Percentiles rank a stretch among this genome's conserved stretches.
Conservation (phyloP, 495 filamentous ascomycete genomes). For the Trichoderma gamsii region DNA sequence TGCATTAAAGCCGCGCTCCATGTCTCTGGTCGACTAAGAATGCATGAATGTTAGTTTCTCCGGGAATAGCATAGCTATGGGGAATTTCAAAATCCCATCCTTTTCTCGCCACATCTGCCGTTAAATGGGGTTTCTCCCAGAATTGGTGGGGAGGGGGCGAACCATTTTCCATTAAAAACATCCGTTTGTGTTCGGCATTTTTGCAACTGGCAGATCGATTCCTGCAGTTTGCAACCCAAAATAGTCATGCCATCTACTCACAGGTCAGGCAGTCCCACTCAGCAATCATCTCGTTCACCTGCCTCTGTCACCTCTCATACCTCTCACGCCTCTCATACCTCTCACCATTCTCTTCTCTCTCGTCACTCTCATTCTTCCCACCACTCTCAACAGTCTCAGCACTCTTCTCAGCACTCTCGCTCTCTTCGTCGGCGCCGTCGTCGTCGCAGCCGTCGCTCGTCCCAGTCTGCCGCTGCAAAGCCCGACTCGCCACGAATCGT, state of each 20-base stretch:
- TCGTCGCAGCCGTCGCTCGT: not conserved
- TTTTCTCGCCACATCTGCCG: too few relatives aligned
- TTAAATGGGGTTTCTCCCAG: too few relatives aligned
- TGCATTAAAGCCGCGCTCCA: too few relatives aligned
- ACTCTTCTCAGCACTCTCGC: not conserved
- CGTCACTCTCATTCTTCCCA: not conserved
- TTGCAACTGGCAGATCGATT: too few relatives aligned
- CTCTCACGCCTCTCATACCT: not conserved
- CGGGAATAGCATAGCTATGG: too few relatives aligned
- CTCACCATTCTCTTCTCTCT: not conserved
- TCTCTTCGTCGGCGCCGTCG: not conserved
- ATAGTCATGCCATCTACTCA: not conserved
- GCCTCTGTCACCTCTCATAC: not conserved
- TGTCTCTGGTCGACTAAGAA: too few relatives aligned
- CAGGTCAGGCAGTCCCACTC: not conserved
- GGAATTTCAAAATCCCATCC: too few relatives aligned
- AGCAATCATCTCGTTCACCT: not conserved
- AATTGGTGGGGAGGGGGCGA: too few relatives aligned
- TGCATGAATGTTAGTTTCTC: too few relatives aligned
- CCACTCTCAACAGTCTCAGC: not conserved
- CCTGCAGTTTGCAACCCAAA: not conserved
- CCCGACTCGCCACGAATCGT: not conserved
- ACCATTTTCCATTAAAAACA: too few relatives aligned
- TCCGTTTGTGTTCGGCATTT: too few relatives aligned
- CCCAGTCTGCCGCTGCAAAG: not conserved